phyloP scores from a whole-genome alignment of 176 grass and related monocot genomes.

The Thalia dealbata region DNA sequence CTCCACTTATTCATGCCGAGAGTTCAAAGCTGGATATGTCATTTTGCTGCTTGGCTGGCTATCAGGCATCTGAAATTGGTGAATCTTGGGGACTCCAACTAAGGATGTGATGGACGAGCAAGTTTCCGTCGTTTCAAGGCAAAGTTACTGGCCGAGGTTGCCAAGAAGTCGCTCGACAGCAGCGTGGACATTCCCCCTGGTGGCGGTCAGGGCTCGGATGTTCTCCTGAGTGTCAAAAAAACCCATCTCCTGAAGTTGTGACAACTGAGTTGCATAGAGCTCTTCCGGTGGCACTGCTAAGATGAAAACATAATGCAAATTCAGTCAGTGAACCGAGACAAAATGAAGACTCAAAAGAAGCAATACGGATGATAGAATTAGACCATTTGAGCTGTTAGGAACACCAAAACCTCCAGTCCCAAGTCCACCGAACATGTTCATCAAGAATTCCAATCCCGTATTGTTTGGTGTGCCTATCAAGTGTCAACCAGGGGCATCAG shows the following conservation, averaged over 20 bases:
- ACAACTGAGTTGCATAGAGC: slow-evolving; percentile 71
- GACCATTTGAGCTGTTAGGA: slow-evolving; percentile 69
- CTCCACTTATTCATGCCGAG: slow-evolving; percentile 17
- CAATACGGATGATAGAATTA: slow-evolving; percentile 18
- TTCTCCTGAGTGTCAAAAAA: slow-evolving; percentile 83
- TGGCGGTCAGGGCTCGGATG: slow-evolving; percentile 67
- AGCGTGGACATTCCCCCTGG: slow-evolving; percentile 83
- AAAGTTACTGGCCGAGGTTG: slow-evolving; percentile 60
- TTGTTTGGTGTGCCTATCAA: slow-evolving; percentile 36
- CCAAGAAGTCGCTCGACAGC: slow-evolving; percentile 86
- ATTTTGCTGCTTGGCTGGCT: background rate
- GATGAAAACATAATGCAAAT: background rate
- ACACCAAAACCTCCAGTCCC: slow-evolving; percentile 57
- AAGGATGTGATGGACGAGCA: background rate
- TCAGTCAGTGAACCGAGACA: background rate
- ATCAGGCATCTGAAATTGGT: slow-evolving; percentile 19
- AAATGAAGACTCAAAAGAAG: background rate
- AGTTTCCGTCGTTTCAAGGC: background rate
- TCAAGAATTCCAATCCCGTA: slow-evolving; percentile 56
- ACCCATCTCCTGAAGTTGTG: slow-evolving; percentile 95
- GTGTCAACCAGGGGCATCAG: slow-evolving; percentile 8
- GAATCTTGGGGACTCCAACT: background rate
- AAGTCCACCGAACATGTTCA: slow-evolving; percentile 92
- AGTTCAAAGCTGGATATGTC: background rate
- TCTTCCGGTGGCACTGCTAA: slow-evolving; percentile 76